Evolutionary conservation across 108 stramenopile genomes (phyloP), one percentile per base, ranked within the genome.

Genomic region (Fragilariopsis cylindrus): DNA sequence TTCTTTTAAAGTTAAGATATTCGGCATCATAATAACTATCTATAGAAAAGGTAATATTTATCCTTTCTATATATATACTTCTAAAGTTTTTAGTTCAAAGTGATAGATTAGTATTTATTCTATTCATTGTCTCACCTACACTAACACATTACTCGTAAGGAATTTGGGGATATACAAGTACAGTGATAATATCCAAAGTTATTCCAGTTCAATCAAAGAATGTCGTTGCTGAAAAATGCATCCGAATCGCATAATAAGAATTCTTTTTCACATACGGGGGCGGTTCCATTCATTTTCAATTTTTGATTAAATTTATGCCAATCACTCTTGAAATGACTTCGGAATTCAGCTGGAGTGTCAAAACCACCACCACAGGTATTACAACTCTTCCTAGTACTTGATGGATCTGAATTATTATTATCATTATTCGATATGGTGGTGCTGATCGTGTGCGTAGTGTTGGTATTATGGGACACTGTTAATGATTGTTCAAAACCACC

Each of bases 291-390:
- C 91, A 97, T 71, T 69, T 97, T 98, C n/a, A 97, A 75, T 71
- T 97, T 97, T 56, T 96, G 87, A 79, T 99, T 99, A 85, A 93
- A 96, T 11, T 93, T 83, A 77, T 98, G 97, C 96, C 96, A 96
- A 76, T 98, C 97, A 55, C 86, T 85, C 43, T 90, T 86, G 86
- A 96, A 99, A 71, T 99, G 98, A 8, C 90, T 81, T 50, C 97
- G 78, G 64, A 96, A 95, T 52, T 75, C 89, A 18, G 84, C 78
- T 15, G 77, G 41, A 64, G 79, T 76, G 48, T 60, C 66, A 82
- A 96, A 96, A 7, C 70, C 67, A n/a, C 94, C 96, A 3, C 92
- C 93, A 70, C 93, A 95, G 6, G 92, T 97, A 56, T 89, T 93
- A 81, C 96, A 97, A 13, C 82, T 77, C 62, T 91, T 90, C 8